Base-by-base conservation (phyloP, 192 early-diverging fungal genomes). In the Podochytrium sp. region DNA sequence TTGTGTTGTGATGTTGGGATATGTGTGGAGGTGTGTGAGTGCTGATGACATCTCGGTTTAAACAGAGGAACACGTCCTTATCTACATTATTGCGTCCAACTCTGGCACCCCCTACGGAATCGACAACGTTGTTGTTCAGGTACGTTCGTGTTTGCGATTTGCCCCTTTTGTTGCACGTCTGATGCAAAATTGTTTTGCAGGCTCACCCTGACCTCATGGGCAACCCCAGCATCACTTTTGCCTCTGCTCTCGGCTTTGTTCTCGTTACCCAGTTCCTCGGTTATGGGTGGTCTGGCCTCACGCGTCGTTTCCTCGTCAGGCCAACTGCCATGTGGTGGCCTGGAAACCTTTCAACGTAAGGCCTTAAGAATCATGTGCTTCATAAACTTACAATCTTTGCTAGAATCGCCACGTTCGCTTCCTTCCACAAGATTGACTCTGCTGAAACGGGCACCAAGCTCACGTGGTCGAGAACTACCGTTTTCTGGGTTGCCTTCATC, bases 261-360 rank as follows among this genome's bases (percentile, higher is more conserved):
- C 49, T 95, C 47, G 87, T 92, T 0, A 92, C 92, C 60, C 87
- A 90, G 73, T 69, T 89, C 40, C 76, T 91, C 76, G 90, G 89
- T n/a, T 91, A 84, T 64, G 89, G 91, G 34, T 77, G 91, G 79
- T 90, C 90, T 57, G 94, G 90, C 64, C 78, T 90, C 18, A 83
- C 83, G 49, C 91, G 94, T 35, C 86, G 87, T 30, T 94, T 90
- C 78, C 81, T 98, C n/a, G 94, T 98, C 10, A 87, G 91, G 56
- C 95, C 95, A 34, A 81, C 90, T 6, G 83, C 90, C 7, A 95
- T 95, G 91, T 83, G 94, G 56, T 71, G 69, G 56, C 69, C 69
- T 0, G n/a, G 52, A 0, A 71, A 14, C 38, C 25, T 71, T 35
- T 84, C 92, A 51, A 89, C 53, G 35, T 23, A 72, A 73, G 70